Base-by-base conservation (phyloP, 352 stramenopile genomes). In the Phytophthora ramorum region DNA sequence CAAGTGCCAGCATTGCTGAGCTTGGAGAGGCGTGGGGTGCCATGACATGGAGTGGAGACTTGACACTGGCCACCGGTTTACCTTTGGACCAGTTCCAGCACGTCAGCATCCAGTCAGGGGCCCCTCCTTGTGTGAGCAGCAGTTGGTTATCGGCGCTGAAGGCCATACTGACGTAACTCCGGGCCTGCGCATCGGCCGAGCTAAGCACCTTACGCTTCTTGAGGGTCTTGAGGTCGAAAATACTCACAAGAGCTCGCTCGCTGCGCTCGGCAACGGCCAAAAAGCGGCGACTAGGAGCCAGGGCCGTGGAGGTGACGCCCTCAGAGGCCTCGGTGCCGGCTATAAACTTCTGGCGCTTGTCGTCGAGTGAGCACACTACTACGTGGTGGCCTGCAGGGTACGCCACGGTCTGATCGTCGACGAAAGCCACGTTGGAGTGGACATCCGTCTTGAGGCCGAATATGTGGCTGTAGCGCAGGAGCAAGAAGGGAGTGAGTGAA, bases 61-160 rank as follows among this genome's bases (percentile, higher is more conserved):
- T 92, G 54, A 93, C 82, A 45, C 71, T 89, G 22, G 85, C 87
- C 1, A 96, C 74, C 0, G 91, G 74, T 60, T 97, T 97, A 43
- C 88, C 93, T 58, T 97, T 97, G 45, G 91, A 87, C 92, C 91
- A 98, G 67, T 97, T 95, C 92, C 92, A 98, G 58, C 87, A 89
- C 44, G 92, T 92, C 28, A 98, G 76, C 41, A 88, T 93, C 90
- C 89, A 96, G 70, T 96, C 87, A 4, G 89, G 88, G 1, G 78
- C 74, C 7, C 88, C 91, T 40, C 89, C 87, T 51, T 98, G 89
- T 2, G 92, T 92, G 6, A 98, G 66, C n/a, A 98, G 71, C 14
- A 97, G 68, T 75, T 97, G 85, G 17, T 93, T 95, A 67, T 98
- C 92, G 22, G 87, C 82, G 38, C 87, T 97, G 64, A 98, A 98